Evolutionary conservation across 441 rosid species (phyloP), one percentile per base, ranked within the genome.

Genomic region (Croton setiger): DNA sequence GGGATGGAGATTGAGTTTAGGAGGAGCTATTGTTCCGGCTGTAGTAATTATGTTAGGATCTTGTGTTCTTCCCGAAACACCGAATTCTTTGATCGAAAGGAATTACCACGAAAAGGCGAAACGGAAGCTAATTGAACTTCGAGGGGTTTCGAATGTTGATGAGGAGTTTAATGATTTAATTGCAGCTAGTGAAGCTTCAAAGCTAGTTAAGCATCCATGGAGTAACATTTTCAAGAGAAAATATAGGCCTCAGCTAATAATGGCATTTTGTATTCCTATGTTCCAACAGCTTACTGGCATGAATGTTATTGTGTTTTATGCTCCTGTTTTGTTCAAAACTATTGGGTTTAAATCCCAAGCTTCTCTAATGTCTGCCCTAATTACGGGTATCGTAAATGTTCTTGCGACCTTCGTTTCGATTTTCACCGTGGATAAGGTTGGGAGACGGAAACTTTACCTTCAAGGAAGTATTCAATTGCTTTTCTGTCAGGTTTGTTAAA

Each of bases 271-370:
- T 63, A 80, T 86, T 58, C 88, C 90, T 10, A 76, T 82, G 78
- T 84, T 82, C 21, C 88, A 86, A 62, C 90, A 86, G 33, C 78
- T 82, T 39, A 86, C 90, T 0, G 90, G 86, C 27, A 86, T 84
- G 70, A 84, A 84, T 66, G 83, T 82, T 60, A 78, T 87, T 51
- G 78, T 82, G 17, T 86, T 86, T 51, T 86, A 83, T n/a, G 89
- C 92, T 0, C 86, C 92, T 0, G 85, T 87, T 57, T 72, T 85
- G 60, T 87, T 82, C 48, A 77, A 75, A 58, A 83, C 84, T 1
- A 55, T 87, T 0, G 91, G 91, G 0, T 83, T 87, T 11, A 84
- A 80, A n/a, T 61, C 66, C 3, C 64, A 74, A 18, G 88, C 90
- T 35, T 72, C 92, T 2, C 88, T 87, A 5, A 61, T 81, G 21